These are phyloP conservation scores for Gentiana straminea DNA, from an alignment of 257 asterid genomes.

Conservation along the genomic window DNA sequence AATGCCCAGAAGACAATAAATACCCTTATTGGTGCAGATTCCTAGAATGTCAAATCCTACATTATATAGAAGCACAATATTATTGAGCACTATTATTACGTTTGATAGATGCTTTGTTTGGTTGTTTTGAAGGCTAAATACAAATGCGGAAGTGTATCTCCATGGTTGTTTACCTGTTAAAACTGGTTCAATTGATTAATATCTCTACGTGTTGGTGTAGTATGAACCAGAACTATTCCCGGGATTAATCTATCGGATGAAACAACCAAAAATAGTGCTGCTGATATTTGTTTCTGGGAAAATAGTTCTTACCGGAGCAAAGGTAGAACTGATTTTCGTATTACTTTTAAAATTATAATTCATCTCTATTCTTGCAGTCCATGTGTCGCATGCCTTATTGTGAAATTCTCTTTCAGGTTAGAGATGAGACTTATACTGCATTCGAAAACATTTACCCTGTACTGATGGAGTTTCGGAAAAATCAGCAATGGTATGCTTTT, in stretches of 20 bases:
- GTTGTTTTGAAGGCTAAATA: too few species aligned
- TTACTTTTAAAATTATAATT: too few species aligned
- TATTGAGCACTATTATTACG: too few species aligned
- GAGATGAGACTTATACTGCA: conserved; percentile 85
- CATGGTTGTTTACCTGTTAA: too few species aligned
- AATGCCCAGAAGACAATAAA: too few species aligned
- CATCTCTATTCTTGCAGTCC: too few species aligned
- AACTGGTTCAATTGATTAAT: not conserved
- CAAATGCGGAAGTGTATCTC: too few species aligned
- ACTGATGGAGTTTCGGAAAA: conserved; percentile 80
- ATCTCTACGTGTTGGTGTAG: conserved; percentile 24
- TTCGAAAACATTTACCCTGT: conserved; percentile 93
- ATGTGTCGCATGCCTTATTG: too few species aligned
- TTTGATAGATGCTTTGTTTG: too few species aligned
- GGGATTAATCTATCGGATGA: conserved; percentile 87
- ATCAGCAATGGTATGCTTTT: conserved; percentile 69
- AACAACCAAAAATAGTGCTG: conserved; percentile 86
- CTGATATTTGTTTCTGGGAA: conserved; percentile 93
- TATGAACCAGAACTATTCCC: conserved; percentile 95
- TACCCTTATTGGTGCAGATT: too few species aligned
- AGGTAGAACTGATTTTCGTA: conserved; percentile 29
- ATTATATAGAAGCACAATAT: too few species aligned
- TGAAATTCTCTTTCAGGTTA: conserved; percentile 32
- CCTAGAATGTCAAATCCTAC: too few species aligned
- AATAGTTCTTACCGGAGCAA: conserved; percentile 93